Evolutionary conservation across 768 basidiomycete species (phyloP).

Genomic region (Glaciozyma martinii): DNA sequence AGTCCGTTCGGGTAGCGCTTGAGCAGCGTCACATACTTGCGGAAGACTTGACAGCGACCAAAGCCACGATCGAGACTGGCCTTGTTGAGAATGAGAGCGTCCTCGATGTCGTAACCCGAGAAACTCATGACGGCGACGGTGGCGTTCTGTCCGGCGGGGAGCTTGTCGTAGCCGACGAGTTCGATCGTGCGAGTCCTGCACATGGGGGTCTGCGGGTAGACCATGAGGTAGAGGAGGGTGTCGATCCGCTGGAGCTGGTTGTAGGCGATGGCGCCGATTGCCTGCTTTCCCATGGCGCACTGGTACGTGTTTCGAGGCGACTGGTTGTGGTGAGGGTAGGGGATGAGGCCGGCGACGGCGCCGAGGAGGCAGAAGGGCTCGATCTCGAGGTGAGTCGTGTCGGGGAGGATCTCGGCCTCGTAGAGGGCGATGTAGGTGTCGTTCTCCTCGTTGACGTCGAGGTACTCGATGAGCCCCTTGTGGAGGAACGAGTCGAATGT

Average conservation of each 20-base stretch:
- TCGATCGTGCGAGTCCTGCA: constrained; percentile 99
- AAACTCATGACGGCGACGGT: constrained; percentile 99
- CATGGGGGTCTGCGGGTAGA: constrained; percentile 99
- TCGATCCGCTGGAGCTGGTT: constrained; percentile 97
- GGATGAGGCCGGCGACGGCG: constrained; percentile 94
- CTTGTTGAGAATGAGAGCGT: constrained; percentile 92
- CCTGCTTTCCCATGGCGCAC: constrained; percentile 99
- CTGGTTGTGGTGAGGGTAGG: constrained; percentile 98
- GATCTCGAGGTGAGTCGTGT: constrained; percentile 86
- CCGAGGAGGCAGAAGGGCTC: constrained; percentile 97
- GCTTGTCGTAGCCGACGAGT: constrained; percentile 85
- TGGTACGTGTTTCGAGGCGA: constrained; percentile 99
- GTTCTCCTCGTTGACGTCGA: constrained; percentile 98
- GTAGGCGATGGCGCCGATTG: constrained; percentile 95
- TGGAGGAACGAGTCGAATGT: constrained; percentile 90
- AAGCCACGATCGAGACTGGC: constrained; percentile 95
- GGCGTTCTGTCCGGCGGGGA: constrained; percentile 97
- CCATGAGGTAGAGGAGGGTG: constrained; percentile 91
- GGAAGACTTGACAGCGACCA: constrained; percentile 91
- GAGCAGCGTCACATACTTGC: constrained; percentile 88
- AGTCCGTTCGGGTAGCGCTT: constrained; percentile 96
- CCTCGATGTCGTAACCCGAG: constrained; percentile 99
- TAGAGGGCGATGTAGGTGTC: constrained; percentile 93
- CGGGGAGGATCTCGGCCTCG: constrained; percentile 73
- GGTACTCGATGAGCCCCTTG: constrained; percentile 89